Conservation (phyloP, 345 rosid genomes). For the Hibiscus mutabilis region DNA sequence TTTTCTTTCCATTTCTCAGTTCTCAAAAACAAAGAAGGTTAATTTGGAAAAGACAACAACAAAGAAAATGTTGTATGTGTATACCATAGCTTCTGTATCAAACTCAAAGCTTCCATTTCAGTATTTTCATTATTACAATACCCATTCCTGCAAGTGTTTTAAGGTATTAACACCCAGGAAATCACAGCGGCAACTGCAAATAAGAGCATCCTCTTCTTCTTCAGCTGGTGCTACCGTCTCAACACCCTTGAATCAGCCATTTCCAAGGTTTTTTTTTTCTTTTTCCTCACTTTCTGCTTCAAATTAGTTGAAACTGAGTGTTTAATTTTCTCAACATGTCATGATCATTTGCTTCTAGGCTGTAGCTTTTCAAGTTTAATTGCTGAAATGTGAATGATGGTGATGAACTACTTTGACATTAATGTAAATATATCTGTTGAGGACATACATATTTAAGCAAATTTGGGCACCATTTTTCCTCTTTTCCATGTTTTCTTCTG, state of each 20-base stretch:
- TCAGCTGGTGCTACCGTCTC: slow-evolving; percentile 41
- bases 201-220: slow-evolving; percentile 36
- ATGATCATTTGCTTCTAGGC: background rate
- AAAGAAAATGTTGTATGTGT: background rate
- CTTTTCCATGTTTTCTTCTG: background rate
- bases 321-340: background rate
- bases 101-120: slow-evolving; percentile 14
- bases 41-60: background rate
- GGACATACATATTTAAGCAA: background rate
- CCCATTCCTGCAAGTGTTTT: background rate
- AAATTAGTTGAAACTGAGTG: background rate
- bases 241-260: slow-evolving; percentile 66
- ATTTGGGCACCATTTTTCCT: background rate
- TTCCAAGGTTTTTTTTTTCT: slow-evolving; percentile 32
- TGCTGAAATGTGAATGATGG: background rate
- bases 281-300: background rate
- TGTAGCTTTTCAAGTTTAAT: background rate
- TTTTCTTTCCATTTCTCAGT: background rate
- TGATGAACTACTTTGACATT: background rate
- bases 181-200: background rate
- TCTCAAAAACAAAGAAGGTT: background rate
- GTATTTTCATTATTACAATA: background rate
- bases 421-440: background rate
- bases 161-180: background rate
- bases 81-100: background rate